These are phyloP conservation scores for Suillus clintonianus DNA, from an alignment of 768 basidiomycete genomes.

Conservation along the genomic window DNA sequence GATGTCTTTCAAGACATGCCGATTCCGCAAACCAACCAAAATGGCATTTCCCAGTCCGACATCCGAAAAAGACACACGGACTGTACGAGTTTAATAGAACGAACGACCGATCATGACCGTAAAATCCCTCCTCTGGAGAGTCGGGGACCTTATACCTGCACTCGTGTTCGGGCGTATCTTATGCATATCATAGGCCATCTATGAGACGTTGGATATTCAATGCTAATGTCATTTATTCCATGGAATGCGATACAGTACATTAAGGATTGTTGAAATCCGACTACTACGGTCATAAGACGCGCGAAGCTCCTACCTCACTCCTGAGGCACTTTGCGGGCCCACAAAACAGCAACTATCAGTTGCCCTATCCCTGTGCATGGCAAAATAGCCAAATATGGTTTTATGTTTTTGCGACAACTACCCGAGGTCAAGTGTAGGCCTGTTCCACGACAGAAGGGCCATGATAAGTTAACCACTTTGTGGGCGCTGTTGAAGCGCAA, in stretches of 20 bases:
- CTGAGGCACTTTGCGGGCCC: constrained; percentile 25
- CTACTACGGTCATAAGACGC: constrained; percentile 45
- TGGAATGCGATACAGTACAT: constrained; percentile 26
- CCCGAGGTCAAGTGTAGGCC: constrained; percentile 53
- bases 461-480: constrained; percentile 63
- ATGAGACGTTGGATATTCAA: neutral
- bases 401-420: constrained; percentile 45
- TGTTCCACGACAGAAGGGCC: constrained; percentile 24
- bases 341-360: constrained; percentile 24
- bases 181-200: neutral
- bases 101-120: no score
- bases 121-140: no score
- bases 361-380: constrained; percentile 21
- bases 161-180: neutral
- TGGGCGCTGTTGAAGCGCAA: constrained; percentile 93
- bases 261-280: constrained; percentile 84
- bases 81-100: no score
- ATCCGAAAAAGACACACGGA: no score
- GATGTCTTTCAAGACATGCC: no score
- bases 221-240: constrained; percentile 5
- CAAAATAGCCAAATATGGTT: constrained; percentile 22
- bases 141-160: neutral
- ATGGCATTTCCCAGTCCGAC: no score
- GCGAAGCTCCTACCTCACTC: constrained; percentile 24
- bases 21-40: no score